Evolutionary conservation across 2,329 filamentous ascomycete species (phyloP), one percentile per base, ranked within the genome.

Genomic region (Exophiala sp.): DNA sequence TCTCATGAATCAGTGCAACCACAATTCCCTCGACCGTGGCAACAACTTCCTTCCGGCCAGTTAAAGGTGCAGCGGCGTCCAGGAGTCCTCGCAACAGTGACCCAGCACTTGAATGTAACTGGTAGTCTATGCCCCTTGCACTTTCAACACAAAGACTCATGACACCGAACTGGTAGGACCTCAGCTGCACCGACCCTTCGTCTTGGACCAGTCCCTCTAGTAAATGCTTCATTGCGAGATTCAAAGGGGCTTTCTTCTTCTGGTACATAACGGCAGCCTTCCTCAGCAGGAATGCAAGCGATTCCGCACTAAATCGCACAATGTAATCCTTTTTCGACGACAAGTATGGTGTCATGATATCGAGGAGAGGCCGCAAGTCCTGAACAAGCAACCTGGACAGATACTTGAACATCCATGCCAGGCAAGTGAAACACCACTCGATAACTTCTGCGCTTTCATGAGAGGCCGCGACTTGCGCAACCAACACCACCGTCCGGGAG

Each of bases 381-480:
- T 88, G 85, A 0, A 93, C 86, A 18, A 98, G 70, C 0, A 97
- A 77, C 57, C 88, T 83, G 1, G 89, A 94, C 3, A 98, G 79
- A 64, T 97, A 97, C 66, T 98, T 98, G 79, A 98, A 96, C 34
- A 97, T 75, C 75, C 94, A 98, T 39, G 93, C 89, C 48, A 98
- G 75, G 60, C 88, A 90, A 10, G 85, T 88, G 70, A 98, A 98
- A 43, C 88, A 91, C 90, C 91, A 97, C 70, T 98, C 93, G 43
- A 97, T 87, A n/a, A 94, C 89, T 56, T 90, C 87, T 21, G 87
- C 83, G 63, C 87, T 85, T 49, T 86, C 77, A 46, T 87, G 81
- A 61, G 81, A 85, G 46, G 83, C 83, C 9, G 89, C 90, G 57
- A 97, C 79, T 13, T 81, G 80, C 32, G 87, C 80, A 47, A 98